These are phyloP conservation scores for Pelargonium cotyledonis DNA, from an alignment of 441 rosid species.

Conservation along the genomic window DNA sequence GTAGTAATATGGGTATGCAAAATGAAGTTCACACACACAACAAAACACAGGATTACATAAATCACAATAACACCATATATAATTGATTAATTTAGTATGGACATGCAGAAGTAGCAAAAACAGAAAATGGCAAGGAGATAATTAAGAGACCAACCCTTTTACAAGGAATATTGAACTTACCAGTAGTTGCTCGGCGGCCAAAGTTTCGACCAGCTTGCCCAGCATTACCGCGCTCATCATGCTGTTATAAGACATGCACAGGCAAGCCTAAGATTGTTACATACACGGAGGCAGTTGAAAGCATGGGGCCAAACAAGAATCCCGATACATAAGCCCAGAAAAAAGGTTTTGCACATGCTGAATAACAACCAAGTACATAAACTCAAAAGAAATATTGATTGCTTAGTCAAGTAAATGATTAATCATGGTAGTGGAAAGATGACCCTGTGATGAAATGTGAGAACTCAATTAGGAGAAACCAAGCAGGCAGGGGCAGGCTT, in stretches of 20 bases:
- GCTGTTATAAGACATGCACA: slow-evolving; percentile 86
- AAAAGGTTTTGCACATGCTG: slow-evolving; percentile 40
- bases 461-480: no score
- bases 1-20: not conserved
- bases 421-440: slow-evolving; percentile 11
- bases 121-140: not conserved
- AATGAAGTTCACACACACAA: not conserved
- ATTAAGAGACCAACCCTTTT: not conserved
- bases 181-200: slow-evolving; percentile 41
- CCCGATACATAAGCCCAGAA: slow-evolving; percentile 47
- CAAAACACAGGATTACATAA: not conserved
- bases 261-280: slow-evolving; percentile 77
- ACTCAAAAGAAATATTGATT: slow-evolving; percentile 22
- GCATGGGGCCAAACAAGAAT: slow-evolving; percentile 44
- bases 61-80: no score
- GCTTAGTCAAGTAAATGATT: slow-evolving; percentile 15
- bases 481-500: no score
- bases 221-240: slow-evolving; percentile 60
- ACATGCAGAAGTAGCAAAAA: not conserved
- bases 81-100: no score
- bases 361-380: slow-evolving; percentile 37
- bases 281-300: slow-evolving; percentile 45
- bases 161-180: slow-evolving; percentile 32
- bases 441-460: not conserved
- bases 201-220: slow-evolving; percentile 59